Evolutionary conservation across 2,329 filamentous ascomycete species (phyloP).

Genomic region (Penicillium concentricum): DNA sequence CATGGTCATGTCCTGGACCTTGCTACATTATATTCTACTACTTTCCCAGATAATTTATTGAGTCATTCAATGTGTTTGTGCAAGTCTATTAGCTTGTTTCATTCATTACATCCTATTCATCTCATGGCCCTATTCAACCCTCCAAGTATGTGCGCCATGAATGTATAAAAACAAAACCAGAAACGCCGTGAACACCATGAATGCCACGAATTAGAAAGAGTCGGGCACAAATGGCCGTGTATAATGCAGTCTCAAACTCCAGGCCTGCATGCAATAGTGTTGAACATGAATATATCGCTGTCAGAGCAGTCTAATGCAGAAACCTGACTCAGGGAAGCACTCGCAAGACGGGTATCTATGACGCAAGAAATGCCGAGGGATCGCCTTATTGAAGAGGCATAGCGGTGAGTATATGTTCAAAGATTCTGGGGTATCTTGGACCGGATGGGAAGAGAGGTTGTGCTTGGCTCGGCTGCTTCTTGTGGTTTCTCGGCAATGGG

Average conservation of each 20-base stretch:
- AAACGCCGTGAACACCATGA: constrained; percentile 12
- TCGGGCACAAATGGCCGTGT: constrained; percentile 6
- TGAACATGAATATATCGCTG: constrained; percentile 21
- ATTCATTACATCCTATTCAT: constrained; percentile 2
- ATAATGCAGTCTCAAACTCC: constrained; percentile 18
- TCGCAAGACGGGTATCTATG: constrained; percentile 13
- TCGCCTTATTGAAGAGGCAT: not conserved
- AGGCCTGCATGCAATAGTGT: constrained; percentile 22
- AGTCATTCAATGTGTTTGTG: not conserved
- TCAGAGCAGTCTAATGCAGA: constrained; percentile 12
- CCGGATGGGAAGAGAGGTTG: constrained; percentile 22
- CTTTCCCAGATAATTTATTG: no score
- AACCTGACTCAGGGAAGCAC: constrained; percentile 10
- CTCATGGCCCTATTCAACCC: constrained; percentile 1
- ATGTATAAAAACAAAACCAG: constrained; percentile 1
- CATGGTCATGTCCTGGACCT: not conserved
- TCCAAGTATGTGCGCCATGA: constrained; percentile 7
- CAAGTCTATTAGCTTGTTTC: not conserved
- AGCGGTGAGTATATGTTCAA: constrained; percentile 12
- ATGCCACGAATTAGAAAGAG: constrained; percentile 6
- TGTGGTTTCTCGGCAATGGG: constrained; percentile 5
- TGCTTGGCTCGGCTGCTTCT: constrained; percentile 1
- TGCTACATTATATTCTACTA: no score
- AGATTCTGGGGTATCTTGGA: constrained; percentile 14
- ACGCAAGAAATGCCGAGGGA: constrained; percentile 1